A percentile compares a stretch with the other conserved stretches of the same genome.
Conservation (phyloP, 169 alveolate species). For the Cyclospora cayetanensis region DNA sequence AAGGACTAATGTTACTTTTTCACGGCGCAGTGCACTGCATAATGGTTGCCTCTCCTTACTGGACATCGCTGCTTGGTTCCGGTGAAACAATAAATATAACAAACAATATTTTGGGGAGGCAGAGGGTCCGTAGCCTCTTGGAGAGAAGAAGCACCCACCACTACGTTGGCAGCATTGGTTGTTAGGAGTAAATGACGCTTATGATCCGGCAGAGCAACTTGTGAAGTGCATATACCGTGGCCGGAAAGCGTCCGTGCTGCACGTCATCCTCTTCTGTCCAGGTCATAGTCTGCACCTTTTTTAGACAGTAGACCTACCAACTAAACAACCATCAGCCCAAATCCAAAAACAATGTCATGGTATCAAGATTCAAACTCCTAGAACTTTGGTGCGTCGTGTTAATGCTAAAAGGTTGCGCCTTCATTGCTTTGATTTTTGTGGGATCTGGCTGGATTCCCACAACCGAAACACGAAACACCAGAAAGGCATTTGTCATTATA, state of each 20-base stretch:
- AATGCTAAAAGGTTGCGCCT: too few relatives aligned
- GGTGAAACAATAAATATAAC: not conserved
- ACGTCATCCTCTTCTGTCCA: too few relatives aligned
- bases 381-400: too few relatives aligned
- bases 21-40: not conserved
- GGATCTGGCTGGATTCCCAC: not conserved
- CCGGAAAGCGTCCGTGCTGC: too few relatives aligned
- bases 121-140: not conserved
- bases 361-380: not conserved
- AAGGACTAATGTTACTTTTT: not conserved
- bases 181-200: not conserved
- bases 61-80: not conserved
- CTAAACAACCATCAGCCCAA: too few relatives aligned
- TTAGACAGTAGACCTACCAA: too few relatives aligned
- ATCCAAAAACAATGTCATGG: too few relatives aligned
- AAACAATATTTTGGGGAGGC: not conserved
- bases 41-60: not conserved
- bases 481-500: not conserved
- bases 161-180: not conserved
- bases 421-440: not conserved
- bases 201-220: not conserved
- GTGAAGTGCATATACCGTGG: not conserved
- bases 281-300: too few relatives aligned
- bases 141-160: not conserved
- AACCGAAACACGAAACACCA: not conserved